Evolutionary conservation across 1,284 basidiomycete genomes (phyloP), one percentile per base, ranked within the genome.

Genomic region (Thelephora terrestris): DNA sequence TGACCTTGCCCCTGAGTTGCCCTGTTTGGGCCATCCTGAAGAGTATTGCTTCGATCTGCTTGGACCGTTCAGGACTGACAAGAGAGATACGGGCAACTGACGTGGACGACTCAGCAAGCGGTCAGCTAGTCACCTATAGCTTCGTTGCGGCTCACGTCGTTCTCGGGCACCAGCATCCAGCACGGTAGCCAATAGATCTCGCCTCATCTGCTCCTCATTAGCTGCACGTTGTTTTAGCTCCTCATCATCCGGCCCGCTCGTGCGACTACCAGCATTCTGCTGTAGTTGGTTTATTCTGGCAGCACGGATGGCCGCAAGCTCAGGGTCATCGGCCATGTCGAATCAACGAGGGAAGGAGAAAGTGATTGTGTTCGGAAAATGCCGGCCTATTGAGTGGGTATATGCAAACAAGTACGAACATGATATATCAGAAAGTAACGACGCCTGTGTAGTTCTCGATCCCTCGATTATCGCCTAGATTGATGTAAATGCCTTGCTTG

Each of bases 21-120:
- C 94, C 93, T 2, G 79, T 76, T 65, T 94, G 91, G 6, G 88
- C 93, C 91, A 97, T 94, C 38, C 90, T 78, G 34, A 93, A 62
- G 39, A 99, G 71, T 49, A 96, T 79, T 12, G 75, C 76, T 65
- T 96, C 89, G 55, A 98, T 92, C 63, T 93, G 84, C 49, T 77
- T 72, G 5, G 92, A 88, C 61, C 93, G 76, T 50, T 90, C 81
- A 0, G 92, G 90, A 59, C 92, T 89, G 52, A 97, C 95, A 29
- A 99, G 79, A 3, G 87, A 79, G 62, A 99, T 98, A 43, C 95
- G 81, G 3, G 93, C 90, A 52, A 91, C 88, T 91, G 58, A 17
- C 17, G 46, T 40, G 21, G 16, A 7, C 46, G 29, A 7, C 42
- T 32, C n/a, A 48, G 47, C 16, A 44, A 40, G 24, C 50, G n/a